Evolutionary conservation across 495 filamentous ascomycete genomes (phyloP), one percentile per base, ranked within the genome.

Genomic region (Pseudotulostoma volvatum): DNA sequence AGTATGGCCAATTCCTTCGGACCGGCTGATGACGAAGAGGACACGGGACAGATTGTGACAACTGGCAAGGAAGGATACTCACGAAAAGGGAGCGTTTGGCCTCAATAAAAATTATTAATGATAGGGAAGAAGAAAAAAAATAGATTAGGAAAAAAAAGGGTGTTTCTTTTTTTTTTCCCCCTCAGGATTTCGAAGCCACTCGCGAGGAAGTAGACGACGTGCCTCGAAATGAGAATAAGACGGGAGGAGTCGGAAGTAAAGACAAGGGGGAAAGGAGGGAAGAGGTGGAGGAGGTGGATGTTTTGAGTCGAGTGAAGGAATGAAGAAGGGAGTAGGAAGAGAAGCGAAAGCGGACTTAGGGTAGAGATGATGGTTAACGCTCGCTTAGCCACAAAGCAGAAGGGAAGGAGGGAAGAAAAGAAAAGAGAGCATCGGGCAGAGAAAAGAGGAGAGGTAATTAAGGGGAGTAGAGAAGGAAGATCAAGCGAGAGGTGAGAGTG

Each of bases 381-480:
- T 28, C 5, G 23, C 11, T 28, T 28, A 11, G 5, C 23, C 23
- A 11, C 23, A 11, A 5, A 28, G 40, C 33, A 38, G 44, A 41
- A 44, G 43, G 39, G 35, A 41, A 40, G 37, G 34, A 40, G 28
- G 42, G 41, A 48, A 40, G 42, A 44, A 44, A 46, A 36, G 33
- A 37, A 31, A 37, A 35, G 40, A 25, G 36, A 36, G 36, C 38
- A 42, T 18, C 40, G 36, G 43, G 40, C 41, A 40, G 47, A 44
- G 38, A 44, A 38, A 35, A 40, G 21, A 43, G 41, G 39, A 42
- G n/a, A n/a, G n/a, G n/a, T n/a, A n/a, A 40, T 40, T 43, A 47
- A 45, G 46, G 46, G 43, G 36, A 25, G 33, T 45, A 41, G 44
- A 48, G 42, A 38, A 45, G 31, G 42, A 45, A 48, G 38, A 38